Percentiles rank a stretch among this genome's conserved stretches.
Evolutionary conservation across 306 rosid genomes (phyloP).

Genomic region (Pyrus bretschneideri): DNA sequence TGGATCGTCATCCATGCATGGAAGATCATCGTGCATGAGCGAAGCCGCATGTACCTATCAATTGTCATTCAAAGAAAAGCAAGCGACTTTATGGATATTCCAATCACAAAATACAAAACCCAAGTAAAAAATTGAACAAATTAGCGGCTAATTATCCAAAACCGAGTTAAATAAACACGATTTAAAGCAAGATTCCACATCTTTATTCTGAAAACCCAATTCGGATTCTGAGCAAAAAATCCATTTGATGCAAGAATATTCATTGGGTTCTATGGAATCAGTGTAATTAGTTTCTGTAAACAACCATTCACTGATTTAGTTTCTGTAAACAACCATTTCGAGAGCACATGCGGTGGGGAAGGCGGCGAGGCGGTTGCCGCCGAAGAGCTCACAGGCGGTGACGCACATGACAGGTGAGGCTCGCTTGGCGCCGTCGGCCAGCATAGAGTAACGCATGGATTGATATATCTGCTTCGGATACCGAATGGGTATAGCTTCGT

Average conservation of each 20-base stretch:
- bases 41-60: slow-evolving; percentile 91
- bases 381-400: slow-evolving; percentile 81
- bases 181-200: not conserved
- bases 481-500: slow-evolving; percentile 60
- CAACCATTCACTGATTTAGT: slow-evolving; percentile 43
- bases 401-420: slow-evolving; percentile 96
- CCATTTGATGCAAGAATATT: not conserved
- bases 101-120: not conserved
- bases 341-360: slow-evolving; percentile 96
- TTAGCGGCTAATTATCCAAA: not conserved
- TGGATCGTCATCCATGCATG: slow-evolving; percentile 77
- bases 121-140: not conserved
- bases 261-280: not conserved
- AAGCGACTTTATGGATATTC: not conserved
- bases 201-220: not conserved
- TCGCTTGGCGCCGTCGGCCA: slow-evolving; percentile 77
- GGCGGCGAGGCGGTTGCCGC: slow-evolving; percentile 71
- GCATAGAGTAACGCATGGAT: slow-evolving; percentile 82
- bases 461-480: slow-evolving; percentile 74
- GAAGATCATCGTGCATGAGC: slow-evolving; percentile 70
- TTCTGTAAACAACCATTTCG: slow-evolving; percentile 55
- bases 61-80: not conserved
- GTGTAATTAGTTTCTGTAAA: not conserved
- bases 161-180: not conserved
- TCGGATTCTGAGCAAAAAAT: not conserved